Percentiles rank a stretch among this genome's conserved stretches.
Conservation (phyloP, 176 grass and related monocot genomes). For the Rhynchospora pubera region DNA sequence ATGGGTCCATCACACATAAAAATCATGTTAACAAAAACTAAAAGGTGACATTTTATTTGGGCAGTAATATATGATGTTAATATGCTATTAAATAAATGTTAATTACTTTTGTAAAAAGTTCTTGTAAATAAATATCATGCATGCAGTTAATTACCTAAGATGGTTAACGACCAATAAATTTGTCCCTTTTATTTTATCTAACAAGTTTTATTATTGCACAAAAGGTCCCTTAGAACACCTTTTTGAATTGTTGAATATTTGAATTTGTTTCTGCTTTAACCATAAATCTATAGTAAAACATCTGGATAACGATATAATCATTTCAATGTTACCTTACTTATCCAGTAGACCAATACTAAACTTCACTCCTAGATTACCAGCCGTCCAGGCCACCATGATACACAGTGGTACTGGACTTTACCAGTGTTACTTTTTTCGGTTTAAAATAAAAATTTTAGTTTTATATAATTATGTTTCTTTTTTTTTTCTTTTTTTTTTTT, state of each 20-base stretch:
- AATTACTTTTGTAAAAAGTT: neutral
- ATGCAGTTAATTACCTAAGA: neutral
- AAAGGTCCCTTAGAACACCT: neutral
- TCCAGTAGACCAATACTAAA: neutral
- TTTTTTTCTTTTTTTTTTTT: too few species aligned
- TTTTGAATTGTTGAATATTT: neutral
- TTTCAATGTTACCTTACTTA: neutral
- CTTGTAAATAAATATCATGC: neutral
- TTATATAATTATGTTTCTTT: neutral
- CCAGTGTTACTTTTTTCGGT: neutral
- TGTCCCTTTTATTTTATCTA: neutral
- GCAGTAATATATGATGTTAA: neutral
- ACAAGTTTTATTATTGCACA: neutral
- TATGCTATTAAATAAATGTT: neutral
- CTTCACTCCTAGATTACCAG: neutral
- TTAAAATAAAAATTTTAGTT: neutral
- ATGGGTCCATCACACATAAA: too few species aligned
- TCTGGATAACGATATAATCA: neutral
- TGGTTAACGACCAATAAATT: neutral
- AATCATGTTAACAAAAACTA: neutral
- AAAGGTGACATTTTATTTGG: neutral
- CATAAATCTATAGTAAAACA: neutral
- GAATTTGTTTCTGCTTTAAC: neutral
- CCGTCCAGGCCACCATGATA: neutral
- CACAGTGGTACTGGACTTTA: neutral